These are phyloP conservation scores for Lactarius quietus DNA, from an alignment of 768 basidiomycete genomes.

Conservation along the genomic window DNA sequence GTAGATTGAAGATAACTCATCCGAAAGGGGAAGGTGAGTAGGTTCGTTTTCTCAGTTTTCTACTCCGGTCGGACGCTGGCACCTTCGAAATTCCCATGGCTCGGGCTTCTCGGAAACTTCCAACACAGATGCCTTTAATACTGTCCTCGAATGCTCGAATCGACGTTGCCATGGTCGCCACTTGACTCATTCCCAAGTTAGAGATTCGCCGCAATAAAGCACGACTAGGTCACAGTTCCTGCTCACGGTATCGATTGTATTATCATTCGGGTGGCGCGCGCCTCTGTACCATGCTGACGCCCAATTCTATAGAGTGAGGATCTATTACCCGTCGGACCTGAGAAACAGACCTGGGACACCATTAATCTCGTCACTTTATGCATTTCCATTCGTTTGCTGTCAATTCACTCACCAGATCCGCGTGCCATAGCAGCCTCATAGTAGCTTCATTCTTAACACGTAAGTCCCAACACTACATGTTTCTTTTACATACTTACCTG, in stretches of 20 bases:
- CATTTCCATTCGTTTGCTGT: conserved; percentile 25
- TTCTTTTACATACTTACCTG: neutral
- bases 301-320: conserved; percentile 57
- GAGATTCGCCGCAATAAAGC: conserved; percentile 12
- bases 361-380: conserved; percentile 68
- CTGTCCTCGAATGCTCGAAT: neutral
- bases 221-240: neutral
- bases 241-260: conserved; percentile 12
- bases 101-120: neutral
- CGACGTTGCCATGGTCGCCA: conserved; percentile 12
- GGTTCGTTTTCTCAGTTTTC: conserved; percentile 6
- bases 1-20: neutral
- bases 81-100: conserved; percentile 6
- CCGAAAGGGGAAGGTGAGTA: conserved; percentile 24
- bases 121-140: neutral
- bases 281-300: neutral
- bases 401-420: conserved; percentile 18
- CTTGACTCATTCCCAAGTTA: conserved; percentile 7
- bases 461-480: conserved; percentile 34
- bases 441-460: conserved; percentile 78
- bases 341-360: conserved; percentile 61
- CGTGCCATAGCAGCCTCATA: conserved; percentile 61
- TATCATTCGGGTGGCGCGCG: neutral
- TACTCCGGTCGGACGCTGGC: neutral
- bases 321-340: conserved; percentile 59